phyloP scores from a whole-genome alignment of 352 stramenopile species.

The Thraustochytrium striatum region DNA sequence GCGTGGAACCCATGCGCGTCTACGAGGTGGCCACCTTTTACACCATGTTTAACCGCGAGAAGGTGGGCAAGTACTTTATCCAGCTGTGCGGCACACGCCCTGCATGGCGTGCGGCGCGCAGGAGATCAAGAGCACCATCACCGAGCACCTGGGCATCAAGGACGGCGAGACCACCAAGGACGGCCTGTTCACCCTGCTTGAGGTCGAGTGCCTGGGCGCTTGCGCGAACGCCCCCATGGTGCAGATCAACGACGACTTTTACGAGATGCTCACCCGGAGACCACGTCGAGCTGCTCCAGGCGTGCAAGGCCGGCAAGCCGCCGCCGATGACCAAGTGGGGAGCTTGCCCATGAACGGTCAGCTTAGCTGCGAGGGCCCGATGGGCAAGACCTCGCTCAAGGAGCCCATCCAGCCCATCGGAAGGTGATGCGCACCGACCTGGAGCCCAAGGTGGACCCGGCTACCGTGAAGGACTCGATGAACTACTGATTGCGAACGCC shows the following conservation, averaged over 20 bases:
- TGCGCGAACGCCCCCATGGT: constrained; percentile 99
- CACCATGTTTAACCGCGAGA: constrained; percentile 98
- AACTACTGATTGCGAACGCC: constrained; percentile 25
- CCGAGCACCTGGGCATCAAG: constrained; percentile 93
- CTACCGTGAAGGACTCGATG: constrained; percentile 48
- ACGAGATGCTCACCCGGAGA: constrained; percentile 97
- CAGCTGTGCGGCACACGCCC: constrained; percentile 98
- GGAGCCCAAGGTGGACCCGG: constrained; percentile 46
- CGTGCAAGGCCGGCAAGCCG: constrained; percentile 85
- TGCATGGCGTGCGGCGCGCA: constrained; percentile 99
- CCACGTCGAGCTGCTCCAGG: constrained; percentile 93
- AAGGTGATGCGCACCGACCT: constrained; percentile 52
- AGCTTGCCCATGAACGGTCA: constrained; percentile 99
- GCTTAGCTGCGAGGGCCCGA: constrained; percentile 93
- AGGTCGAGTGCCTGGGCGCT: constrained; percentile 97
- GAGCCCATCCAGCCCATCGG: not conserved
- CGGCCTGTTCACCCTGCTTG: constrained; percentile 88
- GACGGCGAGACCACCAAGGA: constrained; percentile 80
- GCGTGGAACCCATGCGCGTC: constrained; percentile 88
- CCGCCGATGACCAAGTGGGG: constrained; percentile 93
- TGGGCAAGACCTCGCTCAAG: constrained; percentile 87
- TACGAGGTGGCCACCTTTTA: constrained; percentile 99
- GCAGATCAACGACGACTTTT: constrained; percentile 97
- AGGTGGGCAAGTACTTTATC: constrained; percentile 90
- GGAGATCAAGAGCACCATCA: constrained; percentile 98